A percentile compares a stretch with the other conserved stretches of the same genome.
Evolutionary conservation across 2,329 filamentous ascomycete genomes (phyloP).

Genomic region (Penicillium sp.): DNA sequence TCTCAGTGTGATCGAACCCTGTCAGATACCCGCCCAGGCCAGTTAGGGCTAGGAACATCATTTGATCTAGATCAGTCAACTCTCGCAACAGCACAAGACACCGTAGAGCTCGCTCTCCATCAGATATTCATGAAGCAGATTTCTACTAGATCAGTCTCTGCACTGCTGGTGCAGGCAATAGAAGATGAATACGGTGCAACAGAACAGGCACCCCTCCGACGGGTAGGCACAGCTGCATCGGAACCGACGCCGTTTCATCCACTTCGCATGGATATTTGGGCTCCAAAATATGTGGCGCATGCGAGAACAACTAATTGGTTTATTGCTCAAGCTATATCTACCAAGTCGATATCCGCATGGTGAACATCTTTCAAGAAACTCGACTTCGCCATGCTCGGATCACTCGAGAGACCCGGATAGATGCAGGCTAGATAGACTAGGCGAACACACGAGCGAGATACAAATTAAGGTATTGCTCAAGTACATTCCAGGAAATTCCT

Average conservation of each 20-base stretch:
- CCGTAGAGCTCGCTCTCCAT: neutral
- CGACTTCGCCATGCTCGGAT: constrained; percentile 6
- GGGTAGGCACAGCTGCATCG: constrained; percentile 21
- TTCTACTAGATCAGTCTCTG: neutral
- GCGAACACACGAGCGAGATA: too few species aligned
- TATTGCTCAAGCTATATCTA: too few species aligned
- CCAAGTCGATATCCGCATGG: too few species aligned
- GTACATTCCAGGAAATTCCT: neutral
- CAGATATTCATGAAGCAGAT: neutral
- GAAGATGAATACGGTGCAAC: constrained; percentile 18
- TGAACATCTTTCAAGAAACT: neutral
- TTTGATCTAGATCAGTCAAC: constrained; percentile 9
- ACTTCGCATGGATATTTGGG: constrained; percentile 8
- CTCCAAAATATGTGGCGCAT: too few species aligned
- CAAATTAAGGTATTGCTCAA: too few species aligned
- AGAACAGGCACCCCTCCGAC: constrained; percentile 21
- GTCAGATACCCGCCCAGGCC: neutral
- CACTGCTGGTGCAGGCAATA: constrained; percentile 7
- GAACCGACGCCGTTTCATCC: constrained; percentile 23
- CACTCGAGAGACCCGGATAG: constrained; percentile 4
- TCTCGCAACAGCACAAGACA: too few species aligned
- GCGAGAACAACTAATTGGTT: too few species aligned
- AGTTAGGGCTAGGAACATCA: constrained; percentile 10
- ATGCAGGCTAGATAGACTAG: constrained; percentile 4
- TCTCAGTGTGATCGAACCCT: neutral